These are phyloP conservation scores for Vachellia pachyceras DNA, from an alignment of 306 rosid species.

Conservation along the genomic window DNA sequence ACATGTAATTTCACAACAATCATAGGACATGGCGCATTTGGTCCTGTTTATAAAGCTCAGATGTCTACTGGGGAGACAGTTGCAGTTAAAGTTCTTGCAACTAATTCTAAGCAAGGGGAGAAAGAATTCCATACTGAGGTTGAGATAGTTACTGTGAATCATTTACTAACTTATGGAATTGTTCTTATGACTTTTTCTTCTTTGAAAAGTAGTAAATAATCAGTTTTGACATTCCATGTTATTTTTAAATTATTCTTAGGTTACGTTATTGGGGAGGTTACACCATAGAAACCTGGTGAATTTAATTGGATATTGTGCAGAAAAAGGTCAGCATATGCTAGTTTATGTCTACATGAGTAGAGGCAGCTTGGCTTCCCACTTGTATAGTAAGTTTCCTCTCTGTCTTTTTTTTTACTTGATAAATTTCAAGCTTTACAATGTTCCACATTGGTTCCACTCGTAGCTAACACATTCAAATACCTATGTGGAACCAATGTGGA, in stretches of 20 bases:
- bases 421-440: neutral
- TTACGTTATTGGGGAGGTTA: conserved; percentile 91
- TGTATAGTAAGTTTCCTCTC: conserved; percentile 71
- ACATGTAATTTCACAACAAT: conserved; percentile 91
- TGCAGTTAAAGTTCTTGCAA: conserved; percentile 96
- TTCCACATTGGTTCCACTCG: neutral
- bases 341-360: conserved; percentile 90
- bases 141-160: neutral
- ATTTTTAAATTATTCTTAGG: conserved; percentile 54
- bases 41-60: conserved; percentile 98
- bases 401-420: neutral
- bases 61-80: conserved; percentile 91
- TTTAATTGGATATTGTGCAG: conserved; percentile 92
- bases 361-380: conserved; percentile 96
- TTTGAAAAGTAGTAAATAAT: neutral
- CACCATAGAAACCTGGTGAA: conserved; percentile 96
- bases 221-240: conserved; percentile 30
- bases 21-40: conserved; percentile 98
- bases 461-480: too few relatives aligned
- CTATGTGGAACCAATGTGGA: too few relatives aligned
- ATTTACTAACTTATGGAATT: neutral
- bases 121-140: conserved; percentile 98
- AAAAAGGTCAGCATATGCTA: conserved; percentile 92
- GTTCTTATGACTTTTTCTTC: neutral
- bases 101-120: conserved; percentile 97